Base-by-base conservation (phyloP, 495 filamentous ascomycete genomes). In the Delitschia confertaspora region DNA sequence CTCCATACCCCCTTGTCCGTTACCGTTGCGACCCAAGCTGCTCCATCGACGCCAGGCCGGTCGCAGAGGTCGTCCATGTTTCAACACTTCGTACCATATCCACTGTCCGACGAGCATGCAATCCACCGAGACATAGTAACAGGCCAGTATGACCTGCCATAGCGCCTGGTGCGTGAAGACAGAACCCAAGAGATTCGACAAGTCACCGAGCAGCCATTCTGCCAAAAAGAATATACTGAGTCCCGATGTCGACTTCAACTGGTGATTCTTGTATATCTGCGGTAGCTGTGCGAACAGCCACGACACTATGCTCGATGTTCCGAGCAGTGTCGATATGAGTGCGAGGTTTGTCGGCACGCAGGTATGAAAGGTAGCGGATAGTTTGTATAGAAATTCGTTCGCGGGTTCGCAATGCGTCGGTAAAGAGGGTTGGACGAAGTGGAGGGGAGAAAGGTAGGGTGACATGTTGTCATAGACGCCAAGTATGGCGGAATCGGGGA, bases 201-300 rank as follows among this genome's bases (percentile, higher is more conserved):
- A 47, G 60, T 85, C 81, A 20, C 81, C 81, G 3, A 79, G 57
- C 41, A 79, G 70, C 81, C 81, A 85, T 57, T 82, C 78, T 1
- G 74, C 63, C 27, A 85, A 60, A 54, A 85, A 85, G 44, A 75
- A 81, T 40, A 80, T 68, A 3, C 77, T 82, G 29, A 85, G 57
- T 3, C 81, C 81, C 4, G 79, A 76, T 0, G 79, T 82, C 2
- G 79, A 83, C 46, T 76, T 65, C 6, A 81, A 54, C 33, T 68
- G 68, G 50, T 74, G 76, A 57, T 85, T 85, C 66, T 82, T 82
- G 61, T 72, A 78, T 31, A 85, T 80, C 52, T 85, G 81, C 2
- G 81, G 81, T 14, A 85, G 62, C 59, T 85, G 82, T 20, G 82
- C 81, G 55, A 83, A 85, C n/a, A 85, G 66, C 81, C 81, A 85